Evolutionary conservation across 2,329 filamentous ascomycete genomes (phyloP).

Genomic region (Xylariaceae sp.): DNA sequence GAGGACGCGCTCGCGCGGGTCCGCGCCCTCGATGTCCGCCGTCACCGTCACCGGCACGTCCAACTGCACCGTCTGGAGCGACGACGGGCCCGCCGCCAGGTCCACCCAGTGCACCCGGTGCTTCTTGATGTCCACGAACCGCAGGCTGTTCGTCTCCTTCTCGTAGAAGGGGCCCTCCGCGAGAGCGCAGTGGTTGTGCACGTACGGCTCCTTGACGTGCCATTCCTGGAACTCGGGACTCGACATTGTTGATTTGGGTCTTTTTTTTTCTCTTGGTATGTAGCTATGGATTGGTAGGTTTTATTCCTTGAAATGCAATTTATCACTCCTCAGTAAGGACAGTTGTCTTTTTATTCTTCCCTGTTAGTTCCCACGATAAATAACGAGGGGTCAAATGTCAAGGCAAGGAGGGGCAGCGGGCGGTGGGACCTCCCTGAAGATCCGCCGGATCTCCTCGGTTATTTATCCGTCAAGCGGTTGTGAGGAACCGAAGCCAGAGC

Average conservation of each 20-base stretch:
- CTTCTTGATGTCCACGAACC: slow-evolving; percentile 79
- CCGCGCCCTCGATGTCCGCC: slow-evolving; percentile 66
- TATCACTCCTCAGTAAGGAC: too few relatives aligned
- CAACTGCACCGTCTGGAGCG: slow-evolving; percentile 56
- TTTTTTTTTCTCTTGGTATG: too few relatives aligned
- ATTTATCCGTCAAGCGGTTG: too few relatives aligned
- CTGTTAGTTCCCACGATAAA: not conserved
- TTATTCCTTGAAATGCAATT: too few relatives aligned
- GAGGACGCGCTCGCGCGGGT: slow-evolving; percentile 60
- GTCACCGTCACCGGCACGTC: slow-evolving; percentile 60
- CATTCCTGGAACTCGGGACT: slow-evolving; percentile 38
- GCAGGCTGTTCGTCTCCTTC: slow-evolving; percentile 56
- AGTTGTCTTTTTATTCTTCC: not conserved
- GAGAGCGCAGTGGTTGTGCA: slow-evolving; percentile 60
- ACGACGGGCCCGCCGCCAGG: slow-evolving; percentile 55
- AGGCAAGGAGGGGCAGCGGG: not conserved
- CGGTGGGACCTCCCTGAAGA: not conserved
- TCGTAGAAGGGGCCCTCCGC: slow-evolving; percentile 75
- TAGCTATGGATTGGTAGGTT: too few relatives aligned
- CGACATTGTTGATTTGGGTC: too few relatives aligned
- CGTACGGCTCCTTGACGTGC: slow-evolving; percentile 48
- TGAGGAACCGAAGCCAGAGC: too few relatives aligned
- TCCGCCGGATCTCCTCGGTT: not conserved
- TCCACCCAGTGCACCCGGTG: slow-evolving; percentile 68
- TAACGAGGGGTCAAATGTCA: not conserved